Evolutionary conservation across 225 moss, liverwort and hornwort genomes (phyloP), one percentile per base, ranked within the genome.

Genomic region (Polytrichum commune): DNA sequence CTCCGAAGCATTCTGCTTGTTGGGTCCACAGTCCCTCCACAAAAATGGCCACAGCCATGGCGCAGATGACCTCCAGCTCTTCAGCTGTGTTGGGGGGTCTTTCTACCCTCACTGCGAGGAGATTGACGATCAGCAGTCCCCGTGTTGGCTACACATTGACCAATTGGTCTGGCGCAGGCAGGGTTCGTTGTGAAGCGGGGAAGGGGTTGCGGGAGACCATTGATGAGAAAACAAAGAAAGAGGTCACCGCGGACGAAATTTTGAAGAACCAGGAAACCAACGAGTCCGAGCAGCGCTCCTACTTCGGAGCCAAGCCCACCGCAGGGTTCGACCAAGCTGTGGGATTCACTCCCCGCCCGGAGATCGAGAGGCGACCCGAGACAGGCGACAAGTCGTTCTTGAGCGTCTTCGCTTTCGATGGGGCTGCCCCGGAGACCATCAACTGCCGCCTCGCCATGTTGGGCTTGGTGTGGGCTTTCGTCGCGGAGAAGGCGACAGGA

Each of bases 281-380:
- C 29, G 74, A 75, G 60, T 75, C 74, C 19, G 74, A 75, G 74
- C 27, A 75, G 74, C 74, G 67, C 5, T 75, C 74, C 5, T 64
- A 55, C 32, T 32, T 75, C 35, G 74, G 74, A 13, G 53, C 74
- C 29, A 60, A 54, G 24, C 74, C 68, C 67, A 58, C 64, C 7
- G 6, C 26, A 18, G 30, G 58, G n/a, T 60, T 68, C 22, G 54
- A 68, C 25, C 68, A 68, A 54, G 54, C 68, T 54, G 53, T 68
- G 26, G 53, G 68, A n/a, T 57, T 68, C 58, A 33, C 25, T 18
- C 74, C 74, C 23, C 67, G 67, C 23, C 68, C 74, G 16, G 67
- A 75, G 60, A 33, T 75, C 35, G 74, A 75, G 29, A 57, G 74
- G 33, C 26, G 74, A 27, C 68, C 60, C 1, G 74, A 75, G 66